phyloP scores from a whole-genome alignment of 306 rosid species.

The Urtica urens region DNA sequence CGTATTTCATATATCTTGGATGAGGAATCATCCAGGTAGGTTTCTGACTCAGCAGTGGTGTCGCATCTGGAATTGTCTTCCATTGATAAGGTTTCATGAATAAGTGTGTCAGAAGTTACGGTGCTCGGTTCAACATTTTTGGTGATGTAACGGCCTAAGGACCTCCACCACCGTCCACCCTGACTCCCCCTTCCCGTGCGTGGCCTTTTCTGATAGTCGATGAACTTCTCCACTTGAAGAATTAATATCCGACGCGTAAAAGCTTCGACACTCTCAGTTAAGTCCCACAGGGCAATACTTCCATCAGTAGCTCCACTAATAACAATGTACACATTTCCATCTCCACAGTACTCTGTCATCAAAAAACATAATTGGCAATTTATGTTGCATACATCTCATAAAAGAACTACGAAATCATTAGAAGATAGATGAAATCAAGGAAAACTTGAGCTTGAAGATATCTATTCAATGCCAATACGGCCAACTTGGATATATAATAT shows the following conservation, averaged over 20 bases:
- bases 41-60: slow-evolving; percentile 22
- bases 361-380: too few relatives aligned
- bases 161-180: slow-evolving; percentile 94
- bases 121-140: slow-evolving; percentile 23
- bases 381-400: too few relatives aligned
- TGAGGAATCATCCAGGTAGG: slow-evolving; percentile 24
- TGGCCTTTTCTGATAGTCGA: slow-evolving; percentile 79
- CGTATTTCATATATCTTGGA: slow-evolving; percentile 48
- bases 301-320: slow-evolving; percentile 96
- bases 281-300: slow-evolving; percentile 83
- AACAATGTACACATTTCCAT: slow-evolving; percentile 42
- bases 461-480: too few relatives aligned
- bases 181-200: slow-evolving; percentile 96
- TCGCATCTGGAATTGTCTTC: slow-evolving; percentile 26
- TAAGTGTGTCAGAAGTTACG: slow-evolving; percentile 14
- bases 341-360: slow-evolving; percentile 34
- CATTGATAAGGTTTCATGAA: slow-evolving; percentile 21
- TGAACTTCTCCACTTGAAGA: slow-evolving; percentile 37
- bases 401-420: too few relatives aligned
- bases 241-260: slow-evolving; percentile 51
- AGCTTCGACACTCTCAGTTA: slow-evolving; percentile 53
- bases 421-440: too few relatives aligned
- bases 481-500: too few relatives aligned
- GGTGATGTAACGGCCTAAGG: slow-evolving; percentile 34
- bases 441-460: too few relatives aligned